phyloP scores from a whole-genome alignment of 495 filamentous ascomycete species.

The Penicillium turbatum region DNA sequence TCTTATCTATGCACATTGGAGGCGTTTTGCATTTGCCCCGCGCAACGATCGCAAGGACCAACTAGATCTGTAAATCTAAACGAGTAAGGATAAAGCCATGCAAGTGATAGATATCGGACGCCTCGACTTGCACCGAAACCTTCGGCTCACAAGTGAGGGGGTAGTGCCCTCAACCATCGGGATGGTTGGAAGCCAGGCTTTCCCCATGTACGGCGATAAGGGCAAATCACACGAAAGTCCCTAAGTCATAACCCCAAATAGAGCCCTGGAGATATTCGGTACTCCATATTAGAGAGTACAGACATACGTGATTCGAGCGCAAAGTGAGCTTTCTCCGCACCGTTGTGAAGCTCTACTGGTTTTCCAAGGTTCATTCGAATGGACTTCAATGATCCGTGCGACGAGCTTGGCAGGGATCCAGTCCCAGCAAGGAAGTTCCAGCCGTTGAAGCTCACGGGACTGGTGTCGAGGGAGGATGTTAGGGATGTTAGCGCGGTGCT shows the following conservation, averaged over 20 bases:
- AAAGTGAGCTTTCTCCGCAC: too few species aligned
- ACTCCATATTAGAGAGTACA: neutral
- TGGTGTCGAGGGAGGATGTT: neutral
- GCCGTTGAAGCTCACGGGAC: constrained; percentile 20
- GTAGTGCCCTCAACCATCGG: neutral
- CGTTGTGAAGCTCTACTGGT: too few species aligned
- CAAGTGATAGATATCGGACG: neutral
- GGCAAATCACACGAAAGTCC: neutral
- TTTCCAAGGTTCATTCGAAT: constrained; percentile 10
- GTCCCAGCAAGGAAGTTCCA: constrained; percentile 32
- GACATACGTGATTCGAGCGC: neutral
- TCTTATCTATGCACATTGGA: constrained; percentile 18
- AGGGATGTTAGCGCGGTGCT: neutral
- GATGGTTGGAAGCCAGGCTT: neutral
- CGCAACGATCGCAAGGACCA: constrained; percentile 7
- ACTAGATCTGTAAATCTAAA: neutral
- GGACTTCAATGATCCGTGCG: constrained; percentile 12
- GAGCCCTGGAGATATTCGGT: too few species aligned
- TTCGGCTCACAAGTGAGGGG: neutral
- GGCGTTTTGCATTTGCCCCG: constrained; percentile 3
- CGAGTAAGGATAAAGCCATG: neutral
- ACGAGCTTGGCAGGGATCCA: constrained; percentile 23
- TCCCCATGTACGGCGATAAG: constrained; percentile 1
- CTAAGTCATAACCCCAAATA: neutral
- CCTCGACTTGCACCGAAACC: neutral